Conservation (phyloP, 2,329 filamentous ascomycete genomes). For the Calonectria naviculata region DNA sequence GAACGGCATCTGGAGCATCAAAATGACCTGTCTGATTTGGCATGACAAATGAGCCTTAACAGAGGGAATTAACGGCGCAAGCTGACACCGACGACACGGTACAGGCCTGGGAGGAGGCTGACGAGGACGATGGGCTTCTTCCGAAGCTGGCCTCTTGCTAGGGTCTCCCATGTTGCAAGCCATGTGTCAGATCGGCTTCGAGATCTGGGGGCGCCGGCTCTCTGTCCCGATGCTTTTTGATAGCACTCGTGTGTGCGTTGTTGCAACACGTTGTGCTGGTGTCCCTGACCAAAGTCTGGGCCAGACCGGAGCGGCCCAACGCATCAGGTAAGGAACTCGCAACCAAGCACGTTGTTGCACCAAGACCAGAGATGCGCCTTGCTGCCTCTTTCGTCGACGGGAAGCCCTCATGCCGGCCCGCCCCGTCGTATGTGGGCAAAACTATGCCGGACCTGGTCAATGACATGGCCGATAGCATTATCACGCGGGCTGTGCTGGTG, state of each 20-base stretch:
- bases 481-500: background rate
- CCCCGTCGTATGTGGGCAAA: slow-evolving; percentile 2
- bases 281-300: background rate
- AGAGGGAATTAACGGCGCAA: background rate
- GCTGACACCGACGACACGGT: background rate
- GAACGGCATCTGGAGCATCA: background rate
- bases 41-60: background rate
- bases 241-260: background rate
- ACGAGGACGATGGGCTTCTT: background rate
- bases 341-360: background rate
- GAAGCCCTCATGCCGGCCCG: background rate
- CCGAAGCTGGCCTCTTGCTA: background rate
- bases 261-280: background rate
- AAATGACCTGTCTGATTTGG: background rate
- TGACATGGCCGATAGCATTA: background rate
- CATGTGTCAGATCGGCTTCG: slow-evolving; percentile 7
- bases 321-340: background rate
- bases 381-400: background rate
- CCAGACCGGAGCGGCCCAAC: background rate
- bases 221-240: background rate
- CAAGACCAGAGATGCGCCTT: background rate
- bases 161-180: background rate
- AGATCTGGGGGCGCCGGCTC: background rate
- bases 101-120: background rate
- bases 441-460: background rate